Conservation (phyloP, 441 rosid genomes). For the Gossypium armourianum region DNA sequence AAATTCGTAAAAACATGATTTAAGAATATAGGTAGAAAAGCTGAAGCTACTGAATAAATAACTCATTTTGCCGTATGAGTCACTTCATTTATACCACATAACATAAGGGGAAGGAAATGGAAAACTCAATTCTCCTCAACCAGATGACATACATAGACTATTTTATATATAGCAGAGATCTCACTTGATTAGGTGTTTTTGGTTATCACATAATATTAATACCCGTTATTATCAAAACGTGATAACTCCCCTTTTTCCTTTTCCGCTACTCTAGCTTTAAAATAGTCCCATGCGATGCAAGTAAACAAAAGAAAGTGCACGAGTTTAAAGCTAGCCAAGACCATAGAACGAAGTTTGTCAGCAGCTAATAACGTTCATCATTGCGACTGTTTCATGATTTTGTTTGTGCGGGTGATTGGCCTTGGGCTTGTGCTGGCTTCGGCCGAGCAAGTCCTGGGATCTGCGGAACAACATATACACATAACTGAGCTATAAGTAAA, state of each 20-base stretch:
- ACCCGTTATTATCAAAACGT: background rate
- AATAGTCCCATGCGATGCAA: background rate
- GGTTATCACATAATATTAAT: background rate
- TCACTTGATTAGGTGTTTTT: background rate
- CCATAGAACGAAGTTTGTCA: background rate
- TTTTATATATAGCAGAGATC: background rate
- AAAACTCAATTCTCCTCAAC: background rate
- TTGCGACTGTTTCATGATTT: background rate
- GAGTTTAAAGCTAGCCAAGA: background rate
- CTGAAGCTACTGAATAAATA: background rate
- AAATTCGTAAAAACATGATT: background rate
- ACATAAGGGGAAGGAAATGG: background rate
- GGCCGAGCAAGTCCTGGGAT: background rate
- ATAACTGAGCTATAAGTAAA: background rate
- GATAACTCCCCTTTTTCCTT: background rate
- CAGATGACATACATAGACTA: background rate
- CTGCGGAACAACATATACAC: background rate
- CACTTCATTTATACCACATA: background rate
- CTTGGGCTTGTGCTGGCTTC: background rate
- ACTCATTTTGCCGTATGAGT: background rate
- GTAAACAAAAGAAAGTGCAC: background rate
- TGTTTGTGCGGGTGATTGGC: background rate
- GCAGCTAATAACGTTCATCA: background rate
- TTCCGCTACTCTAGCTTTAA: background rate
- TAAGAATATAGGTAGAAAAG: background rate